These are phyloP conservation scores for Pleurotus pulmonarius DNA, from an alignment of 768 basidiomycete genomes.

Conservation along the genomic window DNA sequence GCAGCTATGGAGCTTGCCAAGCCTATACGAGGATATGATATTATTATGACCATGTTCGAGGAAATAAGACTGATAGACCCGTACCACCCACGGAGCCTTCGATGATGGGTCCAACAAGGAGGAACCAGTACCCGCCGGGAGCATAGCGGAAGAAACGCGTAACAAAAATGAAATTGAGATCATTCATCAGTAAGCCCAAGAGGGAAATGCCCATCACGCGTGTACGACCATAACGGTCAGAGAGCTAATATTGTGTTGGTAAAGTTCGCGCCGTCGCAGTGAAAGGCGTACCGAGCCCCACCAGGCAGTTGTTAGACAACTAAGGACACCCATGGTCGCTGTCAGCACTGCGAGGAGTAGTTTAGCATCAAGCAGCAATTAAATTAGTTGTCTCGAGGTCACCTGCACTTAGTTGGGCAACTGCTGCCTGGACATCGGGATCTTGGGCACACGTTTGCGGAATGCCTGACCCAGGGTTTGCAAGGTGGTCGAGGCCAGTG, in stretches of 20 bases:
- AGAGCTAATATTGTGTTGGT: conserved; percentile 41
- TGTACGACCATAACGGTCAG: conserved; percentile 75
- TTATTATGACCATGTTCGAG: neutral
- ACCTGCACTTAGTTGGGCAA: conserved; percentile 65
- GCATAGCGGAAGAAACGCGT: conserved; percentile 51
- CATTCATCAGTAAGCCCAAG: conserved; percentile 56
- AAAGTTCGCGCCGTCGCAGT: neutral
- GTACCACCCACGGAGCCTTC: conserved; percentile 74
- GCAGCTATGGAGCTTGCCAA: conserved; percentile 45
- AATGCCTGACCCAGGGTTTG: neutral
- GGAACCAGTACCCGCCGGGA: conserved; percentile 82
- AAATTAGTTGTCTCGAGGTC: conserved; percentile 15
- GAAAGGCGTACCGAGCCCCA: conserved; percentile 70
- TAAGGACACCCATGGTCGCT: conserved; percentile 64
- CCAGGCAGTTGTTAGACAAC: conserved; percentile 78
- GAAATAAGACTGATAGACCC: conserved; percentile 14
- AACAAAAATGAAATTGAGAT: conserved; percentile 67
- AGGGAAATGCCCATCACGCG: conserved; percentile 58
- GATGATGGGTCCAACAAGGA: conserved; percentile 58
- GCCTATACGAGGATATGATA: conserved; percentile 33
- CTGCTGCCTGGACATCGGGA: conserved; percentile 69
- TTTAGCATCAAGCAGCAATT: neutral
- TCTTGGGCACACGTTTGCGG: conserved; percentile 52
- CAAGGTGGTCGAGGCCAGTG: neutral
- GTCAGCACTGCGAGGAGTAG: conserved; percentile 46